phyloP scores from a whole-genome alignment of 2,329 filamentous ascomycete species.

The Colletotrichum simmondsii region DNA sequence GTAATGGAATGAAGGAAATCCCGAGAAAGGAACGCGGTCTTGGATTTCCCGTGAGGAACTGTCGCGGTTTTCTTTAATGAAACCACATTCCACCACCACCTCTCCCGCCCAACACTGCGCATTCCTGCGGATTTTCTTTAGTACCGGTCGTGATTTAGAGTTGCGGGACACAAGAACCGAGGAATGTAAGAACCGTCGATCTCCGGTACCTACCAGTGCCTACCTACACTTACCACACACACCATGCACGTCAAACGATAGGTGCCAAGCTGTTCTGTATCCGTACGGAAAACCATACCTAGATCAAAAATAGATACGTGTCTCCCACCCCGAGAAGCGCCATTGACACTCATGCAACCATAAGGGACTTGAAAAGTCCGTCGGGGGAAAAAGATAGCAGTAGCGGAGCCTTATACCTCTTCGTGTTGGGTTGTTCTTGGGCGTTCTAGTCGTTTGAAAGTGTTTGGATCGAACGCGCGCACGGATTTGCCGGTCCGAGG shows the following conservation, averaged over 20 bases:
- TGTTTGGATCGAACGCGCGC: background rate
- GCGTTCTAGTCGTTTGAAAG: background rate
- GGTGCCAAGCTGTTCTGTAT: background rate
- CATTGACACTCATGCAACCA: no score
- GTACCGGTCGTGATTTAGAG: slow-evolving; percentile 15
- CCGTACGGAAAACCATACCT: background rate
- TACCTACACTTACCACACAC: background rate
- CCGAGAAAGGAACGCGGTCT: background rate
- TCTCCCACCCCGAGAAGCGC: no score
- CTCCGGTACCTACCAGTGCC: background rate
- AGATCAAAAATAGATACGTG: no score
- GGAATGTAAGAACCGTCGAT: slow-evolving; percentile 24
- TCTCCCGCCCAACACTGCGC: background rate
- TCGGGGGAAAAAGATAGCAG: no score
- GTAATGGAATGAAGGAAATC: background rate
- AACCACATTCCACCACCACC: background rate
- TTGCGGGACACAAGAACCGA: slow-evolving; percentile 27
- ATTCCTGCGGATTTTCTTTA: background rate
- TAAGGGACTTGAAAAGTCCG: no score
- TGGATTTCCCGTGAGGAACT: background rate
- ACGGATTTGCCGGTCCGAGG: background rate
- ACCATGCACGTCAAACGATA: slow-evolving; percentile 21
- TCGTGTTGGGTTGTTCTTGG: background rate
- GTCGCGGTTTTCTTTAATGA: background rate
- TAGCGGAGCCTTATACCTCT: no score